These are phyloP conservation scores for Penicillium sp. DNA, from an alignment of 2,329 filamentous ascomycete species.

Conservation along the genomic window DNA sequence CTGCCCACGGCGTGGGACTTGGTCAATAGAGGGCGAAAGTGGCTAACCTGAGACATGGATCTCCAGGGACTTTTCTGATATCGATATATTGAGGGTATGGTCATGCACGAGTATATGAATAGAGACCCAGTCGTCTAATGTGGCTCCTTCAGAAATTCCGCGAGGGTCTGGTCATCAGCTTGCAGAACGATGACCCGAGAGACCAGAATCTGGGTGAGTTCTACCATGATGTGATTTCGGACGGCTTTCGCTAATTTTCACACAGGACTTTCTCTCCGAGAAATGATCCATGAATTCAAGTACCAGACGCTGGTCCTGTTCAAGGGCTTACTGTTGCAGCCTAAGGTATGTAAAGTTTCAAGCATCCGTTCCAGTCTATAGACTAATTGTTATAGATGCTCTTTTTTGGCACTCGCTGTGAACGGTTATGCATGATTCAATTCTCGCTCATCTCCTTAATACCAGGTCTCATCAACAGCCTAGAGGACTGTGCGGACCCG, in stretches of 20 bases:
- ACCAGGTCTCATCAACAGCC: conserved; percentile 81
- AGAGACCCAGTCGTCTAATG: conserved; percentile 14
- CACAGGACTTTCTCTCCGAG: conserved; percentile 69
- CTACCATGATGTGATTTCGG: neutral
- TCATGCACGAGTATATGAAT: neutral
- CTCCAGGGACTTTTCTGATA: conserved; percentile 75
- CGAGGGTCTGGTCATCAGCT: conserved; percentile 68
- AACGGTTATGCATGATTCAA: conserved; percentile 95
- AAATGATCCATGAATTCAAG: conserved; percentile 90
- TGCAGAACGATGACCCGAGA: conserved; percentile 64
- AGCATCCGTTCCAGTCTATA: neutral
- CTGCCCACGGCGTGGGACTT: neutral
- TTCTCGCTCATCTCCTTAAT: conserved; percentile 95
- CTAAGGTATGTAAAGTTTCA: conserved; percentile 63
- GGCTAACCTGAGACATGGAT: conserved; percentile 1
- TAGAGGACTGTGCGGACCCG: conserved; percentile 96
- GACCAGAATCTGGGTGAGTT: conserved; percentile 81
- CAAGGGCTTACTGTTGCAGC: conserved; percentile 90
- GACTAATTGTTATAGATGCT: conserved; percentile 67
- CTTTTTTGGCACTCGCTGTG: conserved; percentile 96
- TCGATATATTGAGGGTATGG: conserved; percentile 72
- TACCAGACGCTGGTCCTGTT: conserved; percentile 91
- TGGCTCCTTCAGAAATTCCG: conserved; percentile 68
- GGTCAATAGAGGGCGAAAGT: neutral
- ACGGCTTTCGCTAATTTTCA: conserved; percentile 10